Base-by-base conservation (phyloP, 768 basidiomycete genomes). In the Gloeopeniophorella convolvens region DNA sequence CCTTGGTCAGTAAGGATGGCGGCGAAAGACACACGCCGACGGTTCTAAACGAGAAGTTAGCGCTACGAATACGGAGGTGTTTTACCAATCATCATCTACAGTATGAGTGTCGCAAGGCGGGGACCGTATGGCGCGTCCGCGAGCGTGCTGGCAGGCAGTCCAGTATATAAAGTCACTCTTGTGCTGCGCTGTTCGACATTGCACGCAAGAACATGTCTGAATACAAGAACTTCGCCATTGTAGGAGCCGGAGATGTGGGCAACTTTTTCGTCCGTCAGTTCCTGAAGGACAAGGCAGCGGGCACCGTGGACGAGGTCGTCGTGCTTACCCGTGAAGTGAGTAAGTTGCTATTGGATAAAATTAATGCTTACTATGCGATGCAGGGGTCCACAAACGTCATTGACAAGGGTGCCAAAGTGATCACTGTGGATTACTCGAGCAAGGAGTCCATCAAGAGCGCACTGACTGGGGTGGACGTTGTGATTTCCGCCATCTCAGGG, bases 351-450 rank as follows among this genome's bases (percentile, higher is more conserved):
- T 36, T 5, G 12, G 27, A 7, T 11, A 34, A 16, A 11, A 16
- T 18, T 7, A n/a, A 4, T 13, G 21, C 21, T 15, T 18, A 37
- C 33, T 7, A 9, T 16, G 13, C 6, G 16, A 26, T 10, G 3
- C 18, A 55, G 46, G 50, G 50, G 20, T 45, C 44, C 18, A 40
- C 42, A n/a, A 24, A 26, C 47, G 45, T 42, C 2, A 16, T 39
- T 27, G 33, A 42, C 1, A 34, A 23, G 3, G 48, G 41, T 12
- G 54, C 33, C 23, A 58, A 45, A 23, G 20, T 46, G 13, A 39
- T 48, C 24, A 26, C 18, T 9, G 56, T 59, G 18, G 57, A 54
- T 58, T 51, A 48, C n/a, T 33, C 50, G 20, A 33, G 34, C 24
- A 33, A 34, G 5, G 31, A 46, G 12, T 46, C 56, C n/a, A 33